A percentile compares a stretch with the other conserved stretches of the same genome.
phyloP scores from a whole-genome alignment of 2,329 filamentous ascomycete genomes.

The Elsinoe fawcettii region DNA sequence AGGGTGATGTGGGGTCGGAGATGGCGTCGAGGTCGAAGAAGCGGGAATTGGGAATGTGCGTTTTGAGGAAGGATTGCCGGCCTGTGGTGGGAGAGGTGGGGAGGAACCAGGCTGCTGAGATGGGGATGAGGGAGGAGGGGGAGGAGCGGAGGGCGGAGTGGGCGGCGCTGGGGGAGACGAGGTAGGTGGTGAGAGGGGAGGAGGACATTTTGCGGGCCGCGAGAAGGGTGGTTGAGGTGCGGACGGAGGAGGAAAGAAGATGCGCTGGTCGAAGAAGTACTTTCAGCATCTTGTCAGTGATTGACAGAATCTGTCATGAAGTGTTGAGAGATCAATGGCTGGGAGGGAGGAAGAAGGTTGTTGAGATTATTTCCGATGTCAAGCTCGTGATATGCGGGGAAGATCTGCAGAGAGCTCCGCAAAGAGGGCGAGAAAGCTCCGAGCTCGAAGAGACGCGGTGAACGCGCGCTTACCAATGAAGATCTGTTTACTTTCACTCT shows the following conservation, averaged over 20 bases:
- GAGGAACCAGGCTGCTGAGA: constrained; percentile 94
- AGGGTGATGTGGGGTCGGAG: constrained; percentile 78
- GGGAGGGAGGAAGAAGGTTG: not conserved
- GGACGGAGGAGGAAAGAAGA: not conserved
- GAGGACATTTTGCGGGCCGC: constrained; percentile 9
- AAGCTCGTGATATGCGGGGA: constrained; percentile 12
- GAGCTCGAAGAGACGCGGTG: not conserved
- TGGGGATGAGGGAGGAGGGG: constrained; percentile 69
- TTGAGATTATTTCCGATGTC: constrained; percentile 9
- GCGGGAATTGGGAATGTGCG: constrained; percentile 73
- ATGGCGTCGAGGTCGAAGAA: constrained; percentile 96
- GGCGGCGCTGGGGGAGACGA: constrained; percentile 79
- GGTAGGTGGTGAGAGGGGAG: constrained; percentile 61
- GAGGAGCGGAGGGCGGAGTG: constrained; percentile 75
- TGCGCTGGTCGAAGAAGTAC: not conserved
- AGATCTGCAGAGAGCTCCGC: not conserved
- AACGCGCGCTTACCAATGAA: constrained; percentile 3
- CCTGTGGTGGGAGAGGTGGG: constrained; percentile 77
- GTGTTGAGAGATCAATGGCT: constrained; percentile 17
- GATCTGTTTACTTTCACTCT: constrained; percentile 10
- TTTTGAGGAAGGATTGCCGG: constrained; percentile 68
- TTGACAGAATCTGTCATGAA: constrained; percentile 30
- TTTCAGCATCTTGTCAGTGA: constrained; percentile 30
- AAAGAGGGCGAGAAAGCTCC: constrained; percentile 3
- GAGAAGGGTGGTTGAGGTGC: not conserved